phyloP scores from a whole-genome alignment of 306 rosid species.

The Herpetospermum pedunculosum region DNA sequence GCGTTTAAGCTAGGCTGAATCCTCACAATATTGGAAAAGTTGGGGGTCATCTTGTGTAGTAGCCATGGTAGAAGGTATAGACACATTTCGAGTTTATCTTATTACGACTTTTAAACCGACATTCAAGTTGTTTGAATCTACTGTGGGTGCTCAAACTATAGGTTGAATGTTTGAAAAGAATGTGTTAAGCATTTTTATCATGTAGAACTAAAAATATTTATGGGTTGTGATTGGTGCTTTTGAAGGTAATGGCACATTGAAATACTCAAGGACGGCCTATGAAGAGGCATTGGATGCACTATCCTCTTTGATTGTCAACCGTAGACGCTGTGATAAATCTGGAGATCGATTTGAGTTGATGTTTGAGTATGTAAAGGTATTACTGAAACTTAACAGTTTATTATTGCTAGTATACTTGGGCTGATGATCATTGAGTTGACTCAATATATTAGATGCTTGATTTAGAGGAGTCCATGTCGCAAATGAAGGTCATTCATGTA shows the following conservation, averaged over 20 bases:
- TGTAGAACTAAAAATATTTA: neutral
- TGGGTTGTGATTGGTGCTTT: neutral
- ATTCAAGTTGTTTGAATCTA: neutral
- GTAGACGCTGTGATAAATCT: constrained; percentile 70
- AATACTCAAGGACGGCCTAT: constrained; percentile 32
- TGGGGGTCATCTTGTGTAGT: neutral
- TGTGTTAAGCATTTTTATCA: neutral
- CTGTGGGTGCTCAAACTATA: neutral
- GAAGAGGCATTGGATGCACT: constrained; percentile 73
- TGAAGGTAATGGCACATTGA: constrained; percentile 27
- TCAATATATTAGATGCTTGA: constrained; percentile 51
- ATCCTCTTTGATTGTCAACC: constrained; percentile 70
- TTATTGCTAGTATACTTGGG: neutral
- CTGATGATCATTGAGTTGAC: neutral
- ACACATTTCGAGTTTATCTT: neutral
- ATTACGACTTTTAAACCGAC: too few species aligned
- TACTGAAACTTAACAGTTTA: constrained; percentile 1
- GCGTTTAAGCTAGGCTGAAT: neutral
- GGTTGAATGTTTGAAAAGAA: neutral
- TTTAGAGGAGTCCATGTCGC: constrained; percentile 64
- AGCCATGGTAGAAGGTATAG: constrained; percentile 2
- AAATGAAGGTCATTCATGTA: constrained; percentile 84
- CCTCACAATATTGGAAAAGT: neutral
- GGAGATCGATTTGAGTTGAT: constrained; percentile 65
- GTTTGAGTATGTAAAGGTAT: constrained; percentile 54